Conservation (phyloP, 2,329 filamentous ascomycete species). For the Hypocrella siamensis region DNA sequence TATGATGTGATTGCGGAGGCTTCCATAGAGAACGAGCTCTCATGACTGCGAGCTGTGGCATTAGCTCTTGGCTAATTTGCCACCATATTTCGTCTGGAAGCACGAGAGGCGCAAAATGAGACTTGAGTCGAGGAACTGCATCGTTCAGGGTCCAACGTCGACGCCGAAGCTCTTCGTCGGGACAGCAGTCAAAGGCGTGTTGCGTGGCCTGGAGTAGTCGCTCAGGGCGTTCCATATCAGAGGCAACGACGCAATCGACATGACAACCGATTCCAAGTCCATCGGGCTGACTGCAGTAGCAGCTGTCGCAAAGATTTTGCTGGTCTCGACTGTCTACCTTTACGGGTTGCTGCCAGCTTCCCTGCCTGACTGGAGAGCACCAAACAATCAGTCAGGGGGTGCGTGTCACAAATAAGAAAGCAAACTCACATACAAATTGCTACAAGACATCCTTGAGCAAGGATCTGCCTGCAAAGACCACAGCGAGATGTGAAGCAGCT, state of each 20-base stretch:
- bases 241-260: not conserved
- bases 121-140: not conserved
- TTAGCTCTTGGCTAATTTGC: not conserved
- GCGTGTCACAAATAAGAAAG: not conserved
- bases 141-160: not conserved
- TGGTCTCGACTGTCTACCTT: too few species aligned
- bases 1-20: not conserved
- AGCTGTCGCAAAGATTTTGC: not conserved
- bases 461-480: not conserved
- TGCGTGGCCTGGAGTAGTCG: not conserved
- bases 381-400: not conserved
- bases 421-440: not conserved
- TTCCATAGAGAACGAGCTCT: not conserved
- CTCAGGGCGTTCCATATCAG: not conserved
- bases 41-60: not conserved
- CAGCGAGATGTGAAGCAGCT: not conserved
- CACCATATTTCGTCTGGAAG: not conserved
- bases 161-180: not conserved
- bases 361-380: not conserved
- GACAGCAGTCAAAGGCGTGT: not conserved
- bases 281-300: not conserved
- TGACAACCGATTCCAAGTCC: conserved; percentile 1
- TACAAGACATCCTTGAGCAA: not conserved
- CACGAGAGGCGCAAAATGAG: not conserved
- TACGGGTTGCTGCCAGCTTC: not conserved